Base-by-base conservation (phyloP, 495 filamentous ascomycete species). In the Saxophila tyrrhenica region DNA sequence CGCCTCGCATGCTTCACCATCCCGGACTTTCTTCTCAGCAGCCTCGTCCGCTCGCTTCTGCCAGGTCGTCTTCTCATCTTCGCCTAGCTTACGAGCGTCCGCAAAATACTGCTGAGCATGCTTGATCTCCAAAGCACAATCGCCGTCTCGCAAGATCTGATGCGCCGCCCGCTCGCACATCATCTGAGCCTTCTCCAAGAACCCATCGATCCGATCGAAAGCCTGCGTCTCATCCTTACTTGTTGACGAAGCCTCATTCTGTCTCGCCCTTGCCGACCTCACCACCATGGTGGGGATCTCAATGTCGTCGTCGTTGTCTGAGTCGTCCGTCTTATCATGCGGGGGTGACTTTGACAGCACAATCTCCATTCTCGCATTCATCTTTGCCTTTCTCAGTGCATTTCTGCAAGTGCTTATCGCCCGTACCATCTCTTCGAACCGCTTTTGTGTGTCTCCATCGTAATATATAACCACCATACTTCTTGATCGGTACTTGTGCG, bases 401-500 rank as follows among this genome's bases (percentile, higher is more conserved):
- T 92, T 94, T 57, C 89, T 75, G 39, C 84, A 81, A n/a, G 78
- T 75, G 43, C 83, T 85, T 44, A 95, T 84, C 52, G 82, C 78
- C 54, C 85, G 85, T 46, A 92, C 89, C 25, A 94, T 70, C 47
- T 79, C 73, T 64, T 94, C 89, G 54, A 95, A 86, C 5, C 79
- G 75, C 32, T 79, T 77, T 64, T 95, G 89, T 11, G 89, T 83
- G 53, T 86, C 81, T 60, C 85, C 85, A 65, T 95, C 89, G 66
- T 94, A 95, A 65, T 89, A 86, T 41, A 95, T 84, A 24, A 91
- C 82, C 52, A 94, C 81, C 78, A 88, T 89, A 56, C 78, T 81
- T 51, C 85, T 78, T 13, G 79, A 82, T 52, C 86, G 82, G 64
- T 84, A 87, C 21, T 74, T 73, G 64, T 74, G 43, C 62, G 78